Evolutionary conservation across 208 protist genomes (phyloP).

Genomic region (Wallacemonas sp.): DNA sequence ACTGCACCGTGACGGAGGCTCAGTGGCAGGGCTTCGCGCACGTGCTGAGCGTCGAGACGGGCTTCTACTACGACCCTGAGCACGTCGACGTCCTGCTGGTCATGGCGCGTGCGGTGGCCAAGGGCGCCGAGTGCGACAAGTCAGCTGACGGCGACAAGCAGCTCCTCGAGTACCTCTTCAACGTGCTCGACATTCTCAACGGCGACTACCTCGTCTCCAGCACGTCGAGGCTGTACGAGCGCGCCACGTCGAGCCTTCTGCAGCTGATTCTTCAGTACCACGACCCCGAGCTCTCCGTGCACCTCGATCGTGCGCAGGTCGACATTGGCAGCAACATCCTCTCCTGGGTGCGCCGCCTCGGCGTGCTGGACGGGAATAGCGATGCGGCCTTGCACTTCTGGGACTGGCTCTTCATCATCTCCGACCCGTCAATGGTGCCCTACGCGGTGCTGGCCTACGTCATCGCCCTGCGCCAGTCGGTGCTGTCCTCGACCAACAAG

Average conservation of each 20-base stretch:
- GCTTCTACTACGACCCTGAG: constrained; percentile 45
- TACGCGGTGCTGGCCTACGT: constrained; percentile 76
- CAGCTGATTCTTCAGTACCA: constrained; percentile 93
- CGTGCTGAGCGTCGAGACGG: constrained; percentile 36
- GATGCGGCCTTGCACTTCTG: constrained; percentile 50
- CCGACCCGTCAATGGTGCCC: constrained; percentile 65
- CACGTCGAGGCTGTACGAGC: constrained; percentile 45
- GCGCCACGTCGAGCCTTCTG: constrained; percentile 35
- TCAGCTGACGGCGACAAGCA: background rate
- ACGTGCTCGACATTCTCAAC: constrained; percentile 30
- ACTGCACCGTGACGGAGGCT: constrained; percentile 24
- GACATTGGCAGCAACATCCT: constrained; percentile 58
- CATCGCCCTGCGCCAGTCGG: constrained; percentile 48
- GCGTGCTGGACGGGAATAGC: constrained; percentile 42
- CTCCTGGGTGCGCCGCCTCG: constrained; percentile 58
- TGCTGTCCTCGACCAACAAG: constrained; percentile 39
- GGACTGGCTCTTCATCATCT: constrained; percentile 79
- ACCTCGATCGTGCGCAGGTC: constrained; percentile 79
- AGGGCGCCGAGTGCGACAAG: constrained; percentile 17
- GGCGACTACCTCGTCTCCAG: constrained; percentile 47
- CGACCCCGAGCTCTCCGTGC: constrained; percentile 74
- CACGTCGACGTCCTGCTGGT: constrained; percentile 42
- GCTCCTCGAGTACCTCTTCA: constrained; percentile 17
- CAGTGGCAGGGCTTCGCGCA: constrained; percentile 40
- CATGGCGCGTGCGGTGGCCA: constrained; percentile 42